Percentiles rank a stretch among this genome's conserved stretches.
Evolutionary conservation across 2,329 filamentous ascomycete species (phyloP).

Genomic region (Tolypocladium tropicale): DNA sequence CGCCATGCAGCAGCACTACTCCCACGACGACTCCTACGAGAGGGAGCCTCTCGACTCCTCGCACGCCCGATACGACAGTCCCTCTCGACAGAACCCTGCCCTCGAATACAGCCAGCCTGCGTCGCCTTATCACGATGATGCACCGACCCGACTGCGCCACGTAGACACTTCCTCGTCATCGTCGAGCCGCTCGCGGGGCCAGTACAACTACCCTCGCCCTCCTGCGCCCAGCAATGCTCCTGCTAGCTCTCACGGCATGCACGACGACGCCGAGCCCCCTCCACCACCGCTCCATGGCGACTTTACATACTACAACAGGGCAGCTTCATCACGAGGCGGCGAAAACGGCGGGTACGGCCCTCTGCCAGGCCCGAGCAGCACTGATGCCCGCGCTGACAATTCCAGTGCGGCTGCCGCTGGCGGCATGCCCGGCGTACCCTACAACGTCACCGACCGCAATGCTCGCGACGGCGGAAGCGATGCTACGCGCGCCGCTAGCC

Average conservation of each 20-base stretch:
- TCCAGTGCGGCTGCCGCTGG: slow-evolving; percentile 51
- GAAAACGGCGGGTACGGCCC: slow-evolving; percentile 14
- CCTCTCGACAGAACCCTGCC: slow-evolving; percentile 7
- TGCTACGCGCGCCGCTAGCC: slow-evolving; percentile 37
- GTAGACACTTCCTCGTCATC: slow-evolving; percentile 1
- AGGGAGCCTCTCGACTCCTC: slow-evolving; percentile 22
- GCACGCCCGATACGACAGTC: slow-evolving; percentile 8
- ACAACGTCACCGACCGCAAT: slow-evolving; percentile 54
- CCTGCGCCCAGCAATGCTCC: neutral
- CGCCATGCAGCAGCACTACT: slow-evolving; percentile 23
- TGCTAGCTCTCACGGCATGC: neutral
- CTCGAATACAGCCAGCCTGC: neutral
- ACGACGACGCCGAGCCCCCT: slow-evolving; percentile 1
- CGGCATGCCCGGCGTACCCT: slow-evolving; percentile 58
- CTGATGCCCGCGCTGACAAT: slow-evolving; percentile 58
- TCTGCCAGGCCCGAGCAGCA: slow-evolving; percentile 18
- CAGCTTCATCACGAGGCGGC: slow-evolving; percentile 8
- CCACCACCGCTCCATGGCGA: slow-evolving; percentile 12
- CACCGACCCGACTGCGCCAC: slow-evolving; percentile 4
- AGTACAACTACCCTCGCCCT: neutral
- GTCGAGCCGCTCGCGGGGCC: slow-evolving; percentile 1
- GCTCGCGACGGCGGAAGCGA: slow-evolving; percentile 55
- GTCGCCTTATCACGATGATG: slow-evolving; percentile 18
- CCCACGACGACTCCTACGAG: slow-evolving; percentile 20
- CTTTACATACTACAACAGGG: slow-evolving; percentile 11